Conservation (phyloP, 2,329 filamentous ascomycete genomes). For the Tolypocladium inflatum region DNA sequence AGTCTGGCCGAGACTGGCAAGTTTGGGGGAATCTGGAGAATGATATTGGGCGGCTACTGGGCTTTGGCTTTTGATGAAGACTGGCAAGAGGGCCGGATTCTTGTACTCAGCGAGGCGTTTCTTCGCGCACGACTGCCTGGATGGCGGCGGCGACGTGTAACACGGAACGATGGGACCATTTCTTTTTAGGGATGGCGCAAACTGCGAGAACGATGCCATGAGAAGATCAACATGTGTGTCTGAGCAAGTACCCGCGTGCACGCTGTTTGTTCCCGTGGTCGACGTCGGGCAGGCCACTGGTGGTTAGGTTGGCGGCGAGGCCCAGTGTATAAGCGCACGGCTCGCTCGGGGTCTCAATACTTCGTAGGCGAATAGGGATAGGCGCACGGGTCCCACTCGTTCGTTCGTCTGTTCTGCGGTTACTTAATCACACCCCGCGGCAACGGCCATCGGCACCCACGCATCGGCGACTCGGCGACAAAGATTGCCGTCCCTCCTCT, state of each 20-base stretch:
- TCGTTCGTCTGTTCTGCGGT: too few species aligned
- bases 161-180: not conserved
- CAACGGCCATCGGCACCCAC: too few species aligned
- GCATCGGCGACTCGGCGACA: slow-evolving; percentile 20
- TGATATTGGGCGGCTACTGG: not conserved
- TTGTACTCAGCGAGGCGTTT: not conserved
- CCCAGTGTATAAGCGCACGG: too few species aligned
- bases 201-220: not conserved
- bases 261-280: too few species aligned
- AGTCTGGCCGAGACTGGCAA: not conserved
- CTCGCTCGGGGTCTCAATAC: too few species aligned
- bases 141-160: not conserved
- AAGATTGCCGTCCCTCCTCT: slow-evolving; percentile 14
- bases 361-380: too few species aligned
- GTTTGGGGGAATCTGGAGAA: not conserved
- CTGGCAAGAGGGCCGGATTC: not conserved
- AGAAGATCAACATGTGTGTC: not conserved
- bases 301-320: too few species aligned
- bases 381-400: too few species aligned
- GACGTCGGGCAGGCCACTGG: too few species aligned
- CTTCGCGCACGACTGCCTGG: not conserved
- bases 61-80: not conserved
- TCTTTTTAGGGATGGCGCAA: not conserved
- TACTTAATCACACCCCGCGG: too few species aligned
- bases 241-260: too few species aligned